phyloP scores from a whole-genome alignment of 75 land plant species.

The Chamaecyparis obtusa region DNA sequence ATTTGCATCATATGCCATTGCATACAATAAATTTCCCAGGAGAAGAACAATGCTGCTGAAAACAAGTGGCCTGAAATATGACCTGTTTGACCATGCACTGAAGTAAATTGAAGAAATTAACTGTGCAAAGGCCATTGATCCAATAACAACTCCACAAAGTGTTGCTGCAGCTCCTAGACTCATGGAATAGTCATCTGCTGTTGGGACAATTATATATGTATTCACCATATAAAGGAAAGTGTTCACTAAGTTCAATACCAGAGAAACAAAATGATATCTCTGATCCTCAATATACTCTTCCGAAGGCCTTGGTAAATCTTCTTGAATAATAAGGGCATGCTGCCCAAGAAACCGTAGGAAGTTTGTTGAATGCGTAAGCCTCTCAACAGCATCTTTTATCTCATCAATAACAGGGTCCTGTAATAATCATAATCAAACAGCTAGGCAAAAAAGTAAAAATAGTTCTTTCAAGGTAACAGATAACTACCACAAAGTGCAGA shows the following conservation, averaged over 20 bases:
- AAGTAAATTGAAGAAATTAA: constrained; percentile 68
- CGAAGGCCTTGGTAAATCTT: constrained; percentile 40
- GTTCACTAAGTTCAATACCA: constrained; percentile 79
- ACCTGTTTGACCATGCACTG: constrained; percentile 75
- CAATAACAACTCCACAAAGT: constrained; percentile 68
- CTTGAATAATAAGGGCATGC: constrained; percentile 67
- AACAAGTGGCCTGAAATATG: constrained; percentile 63
- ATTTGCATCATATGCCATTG: constrained; percentile 57
- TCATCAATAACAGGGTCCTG: constrained; percentile 86
- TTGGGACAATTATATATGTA: constrained; percentile 89
- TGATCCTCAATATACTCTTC: constrained; percentile 46
- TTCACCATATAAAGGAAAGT: constrained; percentile 96
- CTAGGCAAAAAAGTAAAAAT: background rate
- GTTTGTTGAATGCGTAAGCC: constrained; percentile 72
- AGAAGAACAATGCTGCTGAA: constrained; percentile 65
- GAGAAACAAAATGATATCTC: constrained; percentile 69
- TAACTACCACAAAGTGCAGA: background rate
- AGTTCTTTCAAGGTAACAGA: background rate
- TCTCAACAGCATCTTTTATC: constrained; percentile 68
- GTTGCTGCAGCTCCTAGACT: constrained; percentile 75
- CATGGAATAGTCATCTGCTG: constrained; percentile 76
- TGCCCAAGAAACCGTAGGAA: constrained; percentile 69
- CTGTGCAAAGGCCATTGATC: constrained; percentile 79
- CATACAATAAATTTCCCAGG: constrained; percentile 56
- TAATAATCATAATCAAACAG: background rate